These are phyloP conservation scores for Kwoniella shandongensis DNA, from an alignment of 768 basidiomycete species.

Conservation along the genomic window DNA sequence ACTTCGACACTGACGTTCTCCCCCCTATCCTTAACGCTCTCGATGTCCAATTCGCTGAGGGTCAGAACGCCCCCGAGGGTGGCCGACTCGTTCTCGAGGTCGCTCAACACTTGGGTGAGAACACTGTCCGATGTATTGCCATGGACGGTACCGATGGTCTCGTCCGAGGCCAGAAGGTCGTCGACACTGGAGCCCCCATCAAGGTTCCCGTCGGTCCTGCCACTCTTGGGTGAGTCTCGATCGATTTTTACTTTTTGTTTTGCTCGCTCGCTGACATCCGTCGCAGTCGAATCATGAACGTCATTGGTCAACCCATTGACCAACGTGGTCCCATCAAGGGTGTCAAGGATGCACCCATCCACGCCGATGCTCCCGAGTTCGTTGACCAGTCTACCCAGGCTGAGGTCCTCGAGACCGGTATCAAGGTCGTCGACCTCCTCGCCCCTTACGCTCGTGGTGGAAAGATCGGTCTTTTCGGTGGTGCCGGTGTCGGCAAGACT, in stretches of 20 bases:
- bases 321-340: slow-evolving; percentile 99
- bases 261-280: not conserved
- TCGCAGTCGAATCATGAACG: slow-evolving; percentile 94
- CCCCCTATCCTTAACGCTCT: slow-evolving; percentile 98
- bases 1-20: slow-evolving; percentile 91
- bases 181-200: slow-evolving; percentile 96
- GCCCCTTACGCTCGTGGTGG: slow-evolving; percentile 99
- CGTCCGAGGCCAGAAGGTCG: slow-evolving; percentile 94
- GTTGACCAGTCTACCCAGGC: slow-evolving; percentile 98
- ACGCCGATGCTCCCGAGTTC: slow-evolving; percentile 95
- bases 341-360: slow-evolving; percentile 86
- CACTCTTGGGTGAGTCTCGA: slow-evolving; percentile 63
- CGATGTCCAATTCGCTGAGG: slow-evolving; percentile 70
- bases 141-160: slow-evolving; percentile 99
- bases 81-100: slow-evolving; percentile 99
- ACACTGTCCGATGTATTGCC: slow-evolving; percentile 98
- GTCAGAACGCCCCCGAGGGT: slow-evolving; percentile 68
- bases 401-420: slow-evolving; percentile 98
- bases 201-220: slow-evolving; percentile 91
- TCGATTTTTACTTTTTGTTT: not conserved
- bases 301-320: slow-evolving; percentile 99
- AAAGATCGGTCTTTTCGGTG: slow-evolving; percentile 99
- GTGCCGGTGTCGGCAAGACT: slow-evolving; percentile 99
- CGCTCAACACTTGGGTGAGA: slow-evolving; percentile 96
- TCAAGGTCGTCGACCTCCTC: slow-evolving; percentile 99